A percentile compares a stretch with the other conserved stretches of the same genome.
These are phyloP conservation scores for Voacanga thouarsii DNA, from an alignment of 257 asterid species.

Conservation along the genomic window DNA sequence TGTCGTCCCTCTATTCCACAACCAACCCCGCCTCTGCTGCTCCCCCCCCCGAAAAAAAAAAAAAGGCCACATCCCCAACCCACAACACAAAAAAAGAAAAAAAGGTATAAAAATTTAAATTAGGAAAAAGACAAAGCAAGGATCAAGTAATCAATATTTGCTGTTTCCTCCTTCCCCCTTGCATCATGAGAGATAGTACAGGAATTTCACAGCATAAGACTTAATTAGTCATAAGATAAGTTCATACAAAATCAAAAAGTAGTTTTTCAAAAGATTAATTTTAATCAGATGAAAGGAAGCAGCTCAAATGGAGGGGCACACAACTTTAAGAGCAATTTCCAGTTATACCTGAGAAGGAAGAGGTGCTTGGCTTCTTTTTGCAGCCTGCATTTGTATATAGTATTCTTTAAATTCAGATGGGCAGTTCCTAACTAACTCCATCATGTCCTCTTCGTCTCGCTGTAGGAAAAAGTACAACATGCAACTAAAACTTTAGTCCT, in stretches of 20 bases:
- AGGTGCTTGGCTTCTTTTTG: constrained; percentile 97
- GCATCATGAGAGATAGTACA: background rate
- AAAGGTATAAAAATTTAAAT: background rate
- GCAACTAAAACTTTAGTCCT: background rate
- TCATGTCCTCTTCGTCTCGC: constrained; percentile 95
- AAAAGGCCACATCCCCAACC: too few relatives aligned
- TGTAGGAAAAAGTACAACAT: constrained; percentile 19
- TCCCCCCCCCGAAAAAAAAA: background rate
- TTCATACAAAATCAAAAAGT: background rate
- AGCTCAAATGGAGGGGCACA: background rate
- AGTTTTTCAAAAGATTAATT: background rate
- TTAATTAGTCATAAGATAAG: background rate
- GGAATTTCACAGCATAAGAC: background rate
- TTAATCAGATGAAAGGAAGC: background rate
- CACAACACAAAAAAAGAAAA: too few relatives aligned
- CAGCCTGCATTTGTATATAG: constrained; percentile 97
- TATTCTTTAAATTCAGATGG: constrained; percentile 86
- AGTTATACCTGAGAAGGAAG: constrained; percentile 73
- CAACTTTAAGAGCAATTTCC: constrained; percentile 9
- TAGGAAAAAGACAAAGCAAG: background rate
- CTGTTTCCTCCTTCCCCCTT: background rate
- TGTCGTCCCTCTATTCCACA: too few relatives aligned
- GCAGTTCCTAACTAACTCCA: constrained; percentile 64
- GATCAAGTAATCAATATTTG: background rate
- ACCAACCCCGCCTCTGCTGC: background rate